Evolutionary conservation across 2,329 filamentous ascomycete genomes (phyloP), one percentile per base, ranked within the genome.

Genomic region (Claviceps paspali): DNA sequence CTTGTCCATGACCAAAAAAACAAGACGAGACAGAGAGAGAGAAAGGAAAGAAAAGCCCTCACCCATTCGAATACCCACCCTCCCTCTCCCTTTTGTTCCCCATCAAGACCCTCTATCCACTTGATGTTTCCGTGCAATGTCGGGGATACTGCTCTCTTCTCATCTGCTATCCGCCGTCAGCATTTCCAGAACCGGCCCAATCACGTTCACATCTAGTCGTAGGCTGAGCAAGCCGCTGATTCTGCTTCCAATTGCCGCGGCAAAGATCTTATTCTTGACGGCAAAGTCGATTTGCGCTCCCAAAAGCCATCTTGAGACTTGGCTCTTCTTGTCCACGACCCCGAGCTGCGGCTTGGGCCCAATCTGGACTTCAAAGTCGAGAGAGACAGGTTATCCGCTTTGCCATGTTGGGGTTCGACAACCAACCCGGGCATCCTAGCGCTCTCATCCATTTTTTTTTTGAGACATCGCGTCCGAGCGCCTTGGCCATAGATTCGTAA

Each of bases 401-500:
- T n/a, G n/a, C n/a, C n/a, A n/a, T n/a, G n/a, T n/a, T n/a, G n/a
- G n/a, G n/a, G n/a, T n/a, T n/a, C n/a, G n/a, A n/a, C n/a, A n/a
- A n/a, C n/a, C n/a, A n/a, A n/a, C n/a, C n/a, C n/a, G n/a, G n/a
- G n/a, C n/a, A n/a, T n/a, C n/a, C n/a, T n/a, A n/a, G n/a, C n/a
- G n/a, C n/a, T n/a, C n/a, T n/a, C n/a, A 27, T n/a, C 24, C 2
- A 12, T n/a, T n/a, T 6, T 3, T 5, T 3, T 5, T 27, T n/a
- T 10, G 54, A 56, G 0, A 66, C 67, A 41, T 76, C 68, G 35
- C 67, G 64, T 3, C 60, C 59, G 15, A 77, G 42, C 3, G 61
- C 65, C 40, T 59, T 57, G 11, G 72, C 71, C 49, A 78, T 65
- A 23, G 64, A 59, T 23, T 64, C 50, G 45, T 78, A 79, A 36